These are phyloP conservation scores for Pleurotus platypus DNA, from an alignment of 768 basidiomycete genomes.

Conservation along the genomic window DNA sequence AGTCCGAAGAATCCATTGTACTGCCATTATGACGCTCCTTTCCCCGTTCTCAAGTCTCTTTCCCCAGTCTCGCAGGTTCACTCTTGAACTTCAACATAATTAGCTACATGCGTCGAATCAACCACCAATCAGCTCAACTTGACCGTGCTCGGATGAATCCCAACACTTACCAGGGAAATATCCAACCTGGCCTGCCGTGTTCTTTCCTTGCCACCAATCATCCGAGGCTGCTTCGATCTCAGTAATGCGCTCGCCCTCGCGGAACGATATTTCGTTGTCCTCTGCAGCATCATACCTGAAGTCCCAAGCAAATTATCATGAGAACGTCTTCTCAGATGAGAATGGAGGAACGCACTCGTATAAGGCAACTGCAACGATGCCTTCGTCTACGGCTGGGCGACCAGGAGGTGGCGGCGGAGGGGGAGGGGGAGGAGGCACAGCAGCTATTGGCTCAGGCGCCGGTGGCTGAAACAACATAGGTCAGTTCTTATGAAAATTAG, in stretches of 20 bases:
- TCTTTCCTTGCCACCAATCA: constrained; percentile 86
- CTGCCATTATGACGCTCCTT: too few species aligned
- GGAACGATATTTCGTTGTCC: constrained; percentile 87
- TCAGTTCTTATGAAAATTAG: too few species aligned
- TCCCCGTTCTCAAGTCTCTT: too few species aligned
- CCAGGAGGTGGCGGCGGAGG: constrained; percentile 43
- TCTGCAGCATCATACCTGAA: constrained; percentile 84
- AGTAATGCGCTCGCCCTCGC: constrained; percentile 75
- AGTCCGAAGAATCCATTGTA: too few species aligned
- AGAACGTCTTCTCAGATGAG: background rate
- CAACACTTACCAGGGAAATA: constrained; percentile 68
- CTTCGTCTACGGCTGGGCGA: constrained; percentile 47
- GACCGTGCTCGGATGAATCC: background rate
- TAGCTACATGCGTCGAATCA: background rate
- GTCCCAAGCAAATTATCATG: background rate
- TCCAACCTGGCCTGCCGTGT: constrained; percentile 51
- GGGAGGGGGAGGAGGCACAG: too few species aligned
- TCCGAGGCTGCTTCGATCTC: constrained; percentile 79
- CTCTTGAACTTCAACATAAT: background rate
- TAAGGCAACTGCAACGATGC: constrained; percentile 57
- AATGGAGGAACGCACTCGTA: constrained; percentile 56
- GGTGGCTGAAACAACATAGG: constrained; percentile 15
- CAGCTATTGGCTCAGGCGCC: constrained; percentile 19
- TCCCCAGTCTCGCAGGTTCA: background rate
- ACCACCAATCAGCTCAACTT: background rate